These are phyloP conservation scores for Blechomonas ayalai DNA, from an alignment of 208 protist genomes.

Conservation along the genomic window DNA sequence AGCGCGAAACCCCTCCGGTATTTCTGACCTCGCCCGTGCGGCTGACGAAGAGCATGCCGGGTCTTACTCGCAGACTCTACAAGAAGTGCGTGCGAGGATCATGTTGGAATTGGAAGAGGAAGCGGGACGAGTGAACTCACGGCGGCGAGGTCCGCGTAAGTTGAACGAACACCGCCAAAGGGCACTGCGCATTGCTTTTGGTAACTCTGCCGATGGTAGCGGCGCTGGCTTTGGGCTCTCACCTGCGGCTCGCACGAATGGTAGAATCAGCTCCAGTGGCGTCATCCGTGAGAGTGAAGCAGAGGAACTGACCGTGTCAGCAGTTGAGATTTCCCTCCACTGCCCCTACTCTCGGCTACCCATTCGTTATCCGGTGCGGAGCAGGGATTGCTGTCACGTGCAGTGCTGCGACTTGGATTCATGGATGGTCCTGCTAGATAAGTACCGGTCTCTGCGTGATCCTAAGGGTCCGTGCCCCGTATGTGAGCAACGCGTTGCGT, in stretches of 20 bases:
- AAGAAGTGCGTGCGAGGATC: slow-evolving; percentile 41
- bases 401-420: slow-evolving; percentile 90
- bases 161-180: slow-evolving; percentile 54
- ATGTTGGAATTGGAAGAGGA: slow-evolving; percentile 34
- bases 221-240: background rate
- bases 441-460: slow-evolving; percentile 76
- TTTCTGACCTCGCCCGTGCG: no score
- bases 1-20: no score
- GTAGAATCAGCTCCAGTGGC: background rate
- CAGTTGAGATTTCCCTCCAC: slow-evolving; percentile 79
- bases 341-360: slow-evolving; percentile 79
- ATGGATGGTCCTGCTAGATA: slow-evolving; percentile 76
- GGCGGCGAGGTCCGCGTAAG: no score
- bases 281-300: slow-evolving; percentile 11
- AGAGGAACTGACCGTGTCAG: slow-evolving; percentile 63
- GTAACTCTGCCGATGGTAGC: slow-evolving; percentile 10
- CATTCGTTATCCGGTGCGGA: slow-evolving; percentile 62
- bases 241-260: background rate
- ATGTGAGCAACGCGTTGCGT: slow-evolving; percentile 66
- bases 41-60: no score
- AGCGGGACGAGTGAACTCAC: background rate
- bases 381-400: slow-evolving; percentile 68
- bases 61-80: slow-evolving; percentile 23
- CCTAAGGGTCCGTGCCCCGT: slow-evolving; percentile 77
- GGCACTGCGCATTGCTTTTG: slow-evolving; percentile 61